A percentile compares a stretch with the other conserved stretches of the same genome.
Evolutionary conservation across 208 protist species (phyloP).

Genomic region (Trypanosoma congolense): DNA sequence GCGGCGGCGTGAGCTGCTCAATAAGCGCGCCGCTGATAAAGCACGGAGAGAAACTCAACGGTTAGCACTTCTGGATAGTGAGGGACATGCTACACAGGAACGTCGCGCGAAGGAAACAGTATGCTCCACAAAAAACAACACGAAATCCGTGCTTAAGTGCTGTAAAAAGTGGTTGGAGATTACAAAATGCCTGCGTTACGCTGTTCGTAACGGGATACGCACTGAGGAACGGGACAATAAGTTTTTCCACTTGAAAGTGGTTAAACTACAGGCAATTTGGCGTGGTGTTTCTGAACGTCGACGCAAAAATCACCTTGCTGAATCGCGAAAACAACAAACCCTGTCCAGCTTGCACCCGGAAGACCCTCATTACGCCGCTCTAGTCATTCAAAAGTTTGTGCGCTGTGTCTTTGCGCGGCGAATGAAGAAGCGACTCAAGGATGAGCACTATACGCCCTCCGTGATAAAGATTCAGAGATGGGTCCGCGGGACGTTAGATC

Average conservation of each 20-base stretch:
- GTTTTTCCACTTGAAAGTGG: constrained; percentile 18
- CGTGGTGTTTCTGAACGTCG: constrained; percentile 20
- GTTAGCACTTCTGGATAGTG: constrained; percentile 23
- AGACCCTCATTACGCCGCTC: constrained; percentile 40
- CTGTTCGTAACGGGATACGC: constrained; percentile 22
- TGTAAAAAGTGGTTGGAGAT: constrained; percentile 36
- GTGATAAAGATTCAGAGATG: constrained; percentile 46
- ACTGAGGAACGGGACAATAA: constrained; percentile 14
- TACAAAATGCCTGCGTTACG: constrained; percentile 42
- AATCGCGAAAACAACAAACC: neutral
- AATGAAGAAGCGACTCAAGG: neutral
- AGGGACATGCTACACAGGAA: constrained; percentile 14
- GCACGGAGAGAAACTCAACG: constrained; percentile 22
- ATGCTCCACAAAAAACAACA: neutral
- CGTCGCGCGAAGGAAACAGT: neutral
- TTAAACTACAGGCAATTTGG: constrained; percentile 34
- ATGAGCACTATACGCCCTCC: constrained; percentile 19
- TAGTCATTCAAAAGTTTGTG: constrained; percentile 57
- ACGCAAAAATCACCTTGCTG: neutral
- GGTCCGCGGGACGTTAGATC: constrained; percentile 29
- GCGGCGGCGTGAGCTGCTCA: constrained; percentile 35
- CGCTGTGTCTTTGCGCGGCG: constrained; percentile 31
- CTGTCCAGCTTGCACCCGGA: constrained; percentile 5
- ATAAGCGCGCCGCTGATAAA: constrained; percentile 42
- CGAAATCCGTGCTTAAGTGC: constrained; percentile 31